Percentiles rank a stretch among this genome's conserved stretches.
Evolutionary conservation across 2,329 filamentous ascomycete species (phyloP).

Genomic region (Orbilia brochopaga): DNA sequence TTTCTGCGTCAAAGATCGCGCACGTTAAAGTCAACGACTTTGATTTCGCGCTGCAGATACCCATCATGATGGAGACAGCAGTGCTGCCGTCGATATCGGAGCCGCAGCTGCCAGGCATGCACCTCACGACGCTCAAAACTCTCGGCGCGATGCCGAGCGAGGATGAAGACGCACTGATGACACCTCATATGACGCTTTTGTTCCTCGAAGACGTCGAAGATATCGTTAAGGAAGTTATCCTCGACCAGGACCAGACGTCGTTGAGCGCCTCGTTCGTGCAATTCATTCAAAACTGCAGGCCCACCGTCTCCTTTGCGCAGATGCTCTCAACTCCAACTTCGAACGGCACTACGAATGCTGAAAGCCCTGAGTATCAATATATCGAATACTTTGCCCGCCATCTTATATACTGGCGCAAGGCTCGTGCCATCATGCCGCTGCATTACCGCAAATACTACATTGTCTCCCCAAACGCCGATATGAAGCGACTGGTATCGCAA

Average conservation of each 20-base stretch:
- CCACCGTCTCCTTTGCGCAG: slow-evolving; percentile 66
- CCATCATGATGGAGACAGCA: slow-evolving; percentile 61
- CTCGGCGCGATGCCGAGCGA: slow-evolving; percentile 72
- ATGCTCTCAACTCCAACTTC: slow-evolving; percentile 59
- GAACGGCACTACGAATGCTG: slow-evolving; percentile 68
- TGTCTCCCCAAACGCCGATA: slow-evolving; percentile 85
- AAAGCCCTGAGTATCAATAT: slow-evolving; percentile 73
- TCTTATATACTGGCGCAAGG: slow-evolving; percentile 93
- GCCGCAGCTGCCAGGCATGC: slow-evolving; percentile 54
- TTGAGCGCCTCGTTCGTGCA: slow-evolving; percentile 79
- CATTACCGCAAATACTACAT: slow-evolving; percentile 91
- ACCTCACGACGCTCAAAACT: slow-evolving; percentile 79
- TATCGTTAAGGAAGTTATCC: slow-evolving; percentile 69
- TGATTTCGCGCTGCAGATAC: slow-evolving; percentile 69
- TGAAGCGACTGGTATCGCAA: slow-evolving; percentile 67
- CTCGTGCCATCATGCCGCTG: slow-evolving; percentile 86
- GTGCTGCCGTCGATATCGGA: slow-evolving; percentile 53
- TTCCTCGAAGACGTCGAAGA: slow-evolving; percentile 81
- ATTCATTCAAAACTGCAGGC: slow-evolving; percentile 76
- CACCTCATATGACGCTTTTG: slow-evolving; percentile 84
- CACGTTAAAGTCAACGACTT: slow-evolving; percentile 75
- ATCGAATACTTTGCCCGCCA: slow-evolving; percentile 88
- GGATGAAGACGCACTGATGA: slow-evolving; percentile 70
- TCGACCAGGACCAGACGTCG: slow-evolving; percentile 70
- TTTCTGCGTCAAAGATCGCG: slow-evolving; percentile 84